Percentiles rank a stretch among this genome's conserved stretches.
Conservation (phyloP, 768 basidiomycete species). For the Mycena vulgaris region DNA sequence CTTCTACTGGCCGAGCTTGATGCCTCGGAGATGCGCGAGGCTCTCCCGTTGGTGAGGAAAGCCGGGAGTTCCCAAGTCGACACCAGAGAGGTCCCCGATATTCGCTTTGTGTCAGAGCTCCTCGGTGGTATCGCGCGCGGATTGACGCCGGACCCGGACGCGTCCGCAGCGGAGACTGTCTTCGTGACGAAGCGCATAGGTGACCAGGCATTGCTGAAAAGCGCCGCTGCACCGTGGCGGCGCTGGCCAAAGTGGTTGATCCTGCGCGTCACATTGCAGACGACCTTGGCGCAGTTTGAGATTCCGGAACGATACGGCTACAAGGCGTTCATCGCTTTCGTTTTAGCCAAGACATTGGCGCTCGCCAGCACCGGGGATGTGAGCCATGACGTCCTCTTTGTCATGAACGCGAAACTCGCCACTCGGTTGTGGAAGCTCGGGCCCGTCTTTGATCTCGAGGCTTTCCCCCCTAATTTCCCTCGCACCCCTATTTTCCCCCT, state of each 20-base stretch:
- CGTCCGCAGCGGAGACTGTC: not conserved
- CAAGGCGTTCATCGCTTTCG: constrained; percentile 63
- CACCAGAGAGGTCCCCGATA: too few relatives aligned
- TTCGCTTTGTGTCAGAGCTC: constrained; percentile 64
- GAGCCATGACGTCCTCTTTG: constrained; percentile 52
- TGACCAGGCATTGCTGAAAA: constrained; percentile 42
- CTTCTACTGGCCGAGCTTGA: constrained; percentile 40
- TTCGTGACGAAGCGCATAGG: constrained; percentile 57
- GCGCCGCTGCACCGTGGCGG: constrained; percentile 57
- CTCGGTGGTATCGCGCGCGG: constrained; percentile 64
- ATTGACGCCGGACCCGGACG: constrained; percentile 39
- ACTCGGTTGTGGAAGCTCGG: constrained; percentile 56
- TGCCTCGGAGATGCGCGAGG: too few relatives aligned
- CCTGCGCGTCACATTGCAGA: constrained; percentile 62
- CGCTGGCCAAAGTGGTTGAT: constrained; percentile 66
- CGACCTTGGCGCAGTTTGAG: constrained; percentile 41
- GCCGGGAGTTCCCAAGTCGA: too few relatives aligned
- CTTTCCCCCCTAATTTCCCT: not conserved
- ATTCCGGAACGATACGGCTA: constrained; percentile 47
- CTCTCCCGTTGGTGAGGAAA: too few relatives aligned
- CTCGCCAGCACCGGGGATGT: constrained; percentile 21
- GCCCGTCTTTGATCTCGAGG: constrained; percentile 26
- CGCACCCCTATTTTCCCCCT: not conserved
- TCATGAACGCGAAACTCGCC: constrained; percentile 55
- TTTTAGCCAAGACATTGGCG: constrained; percentile 44